Percentiles rank a stretch among this genome's conserved stretches.
These are phyloP conservation scores for Neonothopanus nambi DNA, from an alignment of 1,284 basidiomycete species.

Conservation along the genomic window DNA sequence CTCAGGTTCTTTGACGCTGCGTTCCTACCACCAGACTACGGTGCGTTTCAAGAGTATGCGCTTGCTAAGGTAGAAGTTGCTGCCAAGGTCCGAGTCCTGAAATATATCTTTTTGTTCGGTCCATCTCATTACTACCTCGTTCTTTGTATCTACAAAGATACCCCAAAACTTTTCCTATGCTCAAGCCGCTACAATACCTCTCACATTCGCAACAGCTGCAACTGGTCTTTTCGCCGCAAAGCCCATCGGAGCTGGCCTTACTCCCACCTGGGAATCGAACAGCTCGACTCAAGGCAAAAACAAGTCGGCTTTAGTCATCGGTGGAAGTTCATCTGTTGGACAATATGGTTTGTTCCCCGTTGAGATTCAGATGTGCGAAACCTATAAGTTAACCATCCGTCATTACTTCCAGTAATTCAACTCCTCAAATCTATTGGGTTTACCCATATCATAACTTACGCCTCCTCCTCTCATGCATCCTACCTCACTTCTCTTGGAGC, in stretches of 20 bases:
- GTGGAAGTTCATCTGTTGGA: constrained; percentile 28
- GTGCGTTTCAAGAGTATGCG: constrained; percentile 52
- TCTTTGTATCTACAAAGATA: constrained; percentile 29
- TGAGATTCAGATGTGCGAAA: not conserved
- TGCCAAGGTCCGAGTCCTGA: constrained; percentile 40
- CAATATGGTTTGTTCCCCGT: constrained; percentile 29
- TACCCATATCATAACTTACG: constrained; percentile 38
- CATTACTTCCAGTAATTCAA: constrained; percentile 33
- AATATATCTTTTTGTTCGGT: too few species aligned
- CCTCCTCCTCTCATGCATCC: constrained; percentile 34
- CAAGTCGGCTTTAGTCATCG: constrained; percentile 26
- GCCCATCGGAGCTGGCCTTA: constrained; percentile 31
- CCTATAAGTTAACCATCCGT: not conserved
- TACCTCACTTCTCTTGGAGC: constrained; percentile 14
- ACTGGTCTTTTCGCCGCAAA: constrained; percentile 36
- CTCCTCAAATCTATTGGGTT: constrained; percentile 40
- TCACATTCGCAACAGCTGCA: constrained; percentile 36
- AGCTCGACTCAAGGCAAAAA: constrained; percentile 34
- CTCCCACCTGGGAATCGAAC: constrained; percentile 28
- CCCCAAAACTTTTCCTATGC: constrained; percentile 46
- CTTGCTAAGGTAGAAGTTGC: constrained; percentile 39
- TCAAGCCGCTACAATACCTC: constrained; percentile 38
- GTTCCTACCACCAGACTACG: constrained; percentile 32
- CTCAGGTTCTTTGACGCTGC: constrained; percentile 42
- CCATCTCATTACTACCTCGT: not conserved